Evolutionary conservation across 805 yeast species (phyloP).

Genomic region (Spathaspora passalidarum): DNA sequence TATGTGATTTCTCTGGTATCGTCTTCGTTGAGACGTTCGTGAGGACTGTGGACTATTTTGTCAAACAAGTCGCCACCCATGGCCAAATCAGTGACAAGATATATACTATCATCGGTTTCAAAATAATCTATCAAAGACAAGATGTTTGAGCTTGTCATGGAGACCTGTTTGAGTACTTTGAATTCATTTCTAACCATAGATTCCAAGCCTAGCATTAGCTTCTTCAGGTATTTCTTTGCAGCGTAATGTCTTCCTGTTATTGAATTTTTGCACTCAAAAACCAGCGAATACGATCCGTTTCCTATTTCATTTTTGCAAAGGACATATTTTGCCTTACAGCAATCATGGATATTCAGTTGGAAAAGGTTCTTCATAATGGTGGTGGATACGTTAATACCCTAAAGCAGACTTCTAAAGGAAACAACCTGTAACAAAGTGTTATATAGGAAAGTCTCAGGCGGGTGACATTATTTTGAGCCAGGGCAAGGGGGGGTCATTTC

Average conservation of each 20-base stretch:
- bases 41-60: conserved; percentile 36
- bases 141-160: conserved; percentile 51
- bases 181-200: conserved; percentile 58
- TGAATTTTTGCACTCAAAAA: conserved; percentile 46
- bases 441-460: background rate
- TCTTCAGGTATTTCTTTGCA: conserved; percentile 50
- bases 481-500: background rate
- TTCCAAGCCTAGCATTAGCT: conserved; percentile 52
- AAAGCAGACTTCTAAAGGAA: too few relatives aligned
- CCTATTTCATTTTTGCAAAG: conserved; percentile 33
- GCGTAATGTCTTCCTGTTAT: conserved; percentile 46
- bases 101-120: conserved; percentile 58
- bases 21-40: conserved; percentile 41
- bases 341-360: background rate
- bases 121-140: conserved; percentile 65
- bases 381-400: too few relatives aligned
- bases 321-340: conserved; percentile 20
- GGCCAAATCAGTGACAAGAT: conserved; percentile 64
- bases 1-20: conserved; percentile 50
- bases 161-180: conserved; percentile 48
- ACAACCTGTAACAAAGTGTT: background rate
- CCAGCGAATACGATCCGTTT: conserved; percentile 49
- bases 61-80: conserved; percentile 68
- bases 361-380: background rate
- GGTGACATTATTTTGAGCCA: background rate